Conservation (phyloP, 2,329 filamentous ascomycete species). For the Aspergillus candidus region DNA sequence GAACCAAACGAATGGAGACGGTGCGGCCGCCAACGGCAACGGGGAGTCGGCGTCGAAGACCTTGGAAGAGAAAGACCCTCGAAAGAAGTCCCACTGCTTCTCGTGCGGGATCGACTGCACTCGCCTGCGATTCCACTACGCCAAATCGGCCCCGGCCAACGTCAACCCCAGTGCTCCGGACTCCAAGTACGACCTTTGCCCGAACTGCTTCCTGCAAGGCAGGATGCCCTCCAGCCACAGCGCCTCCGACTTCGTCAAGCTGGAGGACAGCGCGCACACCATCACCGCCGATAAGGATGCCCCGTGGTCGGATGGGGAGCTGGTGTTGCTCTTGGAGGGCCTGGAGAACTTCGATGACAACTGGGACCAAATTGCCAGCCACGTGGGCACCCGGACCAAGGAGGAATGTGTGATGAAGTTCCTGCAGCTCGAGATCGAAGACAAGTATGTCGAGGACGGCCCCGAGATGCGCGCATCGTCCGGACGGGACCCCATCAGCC, state of each 20-base stretch:
- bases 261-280: slow-evolving; percentile 81
- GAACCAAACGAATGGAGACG: slow-evolving; percentile 64
- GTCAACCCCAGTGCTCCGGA: slow-evolving; percentile 50
- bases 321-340: slow-evolving; percentile 81
- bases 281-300: slow-evolving; percentile 74
- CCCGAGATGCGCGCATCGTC: slow-evolving; percentile 61
- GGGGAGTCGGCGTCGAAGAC: slow-evolving; percentile 57
- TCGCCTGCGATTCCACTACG: slow-evolving; percentile 62
- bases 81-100: slow-evolving; percentile 70
- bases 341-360: slow-evolving; percentile 92
- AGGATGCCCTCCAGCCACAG: slow-evolving; percentile 74
- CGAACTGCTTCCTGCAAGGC: slow-evolving; percentile 80
- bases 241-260: slow-evolving; percentile 75
- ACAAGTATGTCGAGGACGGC: slow-evolving; percentile 87
- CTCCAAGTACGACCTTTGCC: slow-evolving; percentile 80
- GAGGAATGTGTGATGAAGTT: slow-evolving; percentile 98
- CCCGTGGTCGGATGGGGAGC: slow-evolving; percentile 85
- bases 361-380: slow-evolving; percentile 87
- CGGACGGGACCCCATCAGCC: slow-evolving; percentile 81
- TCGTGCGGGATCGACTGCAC: slow-evolving; percentile 90
- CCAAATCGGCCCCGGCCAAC: slow-evolving; percentile 56
- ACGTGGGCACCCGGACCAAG: slow-evolving; percentile 82
- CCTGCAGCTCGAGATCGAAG: slow-evolving; percentile 91
- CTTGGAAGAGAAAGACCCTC: slow-evolving; percentile 58
- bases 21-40: slow-evolving; percentile 58